Base-by-base conservation (phyloP, 176 grass and related monocot genomes). In the Echinochloa phyllopogon region DNA sequence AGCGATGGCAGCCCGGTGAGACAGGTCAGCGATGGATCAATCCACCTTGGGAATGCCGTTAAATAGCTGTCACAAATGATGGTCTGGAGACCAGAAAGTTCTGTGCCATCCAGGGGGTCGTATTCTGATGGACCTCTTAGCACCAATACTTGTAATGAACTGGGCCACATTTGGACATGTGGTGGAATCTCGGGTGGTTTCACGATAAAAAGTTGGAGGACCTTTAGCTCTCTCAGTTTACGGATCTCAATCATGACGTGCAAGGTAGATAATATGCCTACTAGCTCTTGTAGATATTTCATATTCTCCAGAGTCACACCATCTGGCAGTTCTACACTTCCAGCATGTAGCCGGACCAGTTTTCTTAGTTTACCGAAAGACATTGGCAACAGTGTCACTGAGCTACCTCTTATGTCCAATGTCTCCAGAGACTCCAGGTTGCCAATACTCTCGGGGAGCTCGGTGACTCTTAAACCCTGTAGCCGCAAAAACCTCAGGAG, bases 1-100 rank as follows among this genome's bases (percentile, higher is more conserved):
- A 78, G 75, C 2, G 75, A 78, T 11, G 23, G 75, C 16, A 78
- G 58, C 41, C 45, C 40, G 8, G 75, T 33, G 39, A 78, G 75
- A 5, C 7, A 3, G n/a, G 75, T 11, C 7, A 45, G 75, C 8
- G 8, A 25, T 0, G 23, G 0, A 25, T 78, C 27, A 16, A 27
- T 47, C 75, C 75, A 62, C 14, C 24, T 15, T 20, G 56, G 75
- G 13, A 78, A 77, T 44, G 36, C 37, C 11, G 6, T 0, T 4
- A 2, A 4, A 41, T 9, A 0, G 10, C 0, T 2, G 6, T 6
- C 6, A 15, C 1, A 0, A 6, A 15, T 4, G 36, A 76, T 59
- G 5, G 29, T 41, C 36, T 6, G 52, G 52, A 59, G 37, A 42
- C 74, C 2, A 18, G 36, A 59, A 76, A 52, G 37, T 42, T 1